Evolutionary conservation across 352 stramenopile species (phyloP).

Genomic region (Thalassiosira mediterranea): DNA sequence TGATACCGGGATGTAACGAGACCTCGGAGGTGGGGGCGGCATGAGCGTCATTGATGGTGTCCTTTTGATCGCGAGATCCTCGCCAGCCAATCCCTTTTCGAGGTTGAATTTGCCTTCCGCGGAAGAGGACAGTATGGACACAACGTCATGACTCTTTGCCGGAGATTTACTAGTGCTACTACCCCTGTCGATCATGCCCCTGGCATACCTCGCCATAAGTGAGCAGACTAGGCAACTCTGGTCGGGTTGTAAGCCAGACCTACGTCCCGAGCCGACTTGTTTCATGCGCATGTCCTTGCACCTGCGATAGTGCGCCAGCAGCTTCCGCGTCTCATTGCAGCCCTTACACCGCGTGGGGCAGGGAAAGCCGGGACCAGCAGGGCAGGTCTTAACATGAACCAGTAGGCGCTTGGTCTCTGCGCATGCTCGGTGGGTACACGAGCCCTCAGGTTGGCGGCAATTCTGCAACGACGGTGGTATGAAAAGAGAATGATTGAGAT

Average conservation of each 20-base stretch:
- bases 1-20: slow-evolving; percentile 1
- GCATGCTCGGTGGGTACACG: slow-evolving; percentile 68
- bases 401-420: slow-evolving; percentile 70
- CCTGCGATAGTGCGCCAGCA: slow-evolving; percentile 73
- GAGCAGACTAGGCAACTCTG: slow-evolving; percentile 80
- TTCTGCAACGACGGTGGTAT: slow-evolving; percentile 37
- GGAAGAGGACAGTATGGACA: slow-evolving; percentile 9
- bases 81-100: slow-evolving; percentile 21
- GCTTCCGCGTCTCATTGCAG: slow-evolving; percentile 74
- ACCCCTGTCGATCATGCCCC: slow-evolving; percentile 19
- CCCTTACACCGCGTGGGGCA: slow-evolving; percentile 69
- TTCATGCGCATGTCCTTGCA: slow-evolving; percentile 69
- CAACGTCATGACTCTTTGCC: background rate
- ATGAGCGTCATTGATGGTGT: slow-evolving; percentile 35
- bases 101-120: slow-evolving; percentile 27
- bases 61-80: slow-evolving; percentile 1
- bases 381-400: slow-evolving; percentile 73
- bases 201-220: slow-evolving; percentile 71
- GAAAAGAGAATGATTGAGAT: slow-evolving; percentile 2
- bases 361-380: slow-evolving; percentile 30
- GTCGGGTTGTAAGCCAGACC: slow-evolving; percentile 15
- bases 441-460: slow-evolving; percentile 45
- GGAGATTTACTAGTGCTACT: too few species aligned
- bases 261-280: slow-evolving; percentile 27
- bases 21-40: slow-evolving; percentile 41